Base-by-base conservation (phyloP, 352 stramenopile genomes). In the Pythium folliculosum region DNA sequence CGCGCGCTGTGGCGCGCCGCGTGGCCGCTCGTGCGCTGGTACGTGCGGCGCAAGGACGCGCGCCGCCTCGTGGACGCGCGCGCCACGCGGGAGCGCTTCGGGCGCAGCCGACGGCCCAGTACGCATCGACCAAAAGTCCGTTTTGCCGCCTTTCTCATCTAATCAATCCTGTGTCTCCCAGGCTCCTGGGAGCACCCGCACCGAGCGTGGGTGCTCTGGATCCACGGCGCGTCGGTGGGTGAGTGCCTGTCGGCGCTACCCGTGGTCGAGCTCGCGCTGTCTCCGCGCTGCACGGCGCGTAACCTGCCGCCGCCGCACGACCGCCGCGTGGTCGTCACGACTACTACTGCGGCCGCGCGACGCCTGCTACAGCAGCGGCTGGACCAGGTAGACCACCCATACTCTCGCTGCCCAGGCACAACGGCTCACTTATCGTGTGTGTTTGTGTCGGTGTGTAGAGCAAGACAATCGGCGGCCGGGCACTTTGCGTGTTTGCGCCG, bases 151-250 rank as follows among this genome's bases (percentile, higher is more conserved):
- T 32, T 32, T 32, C 27, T 32, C 27, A 32, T 2, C 27, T 32
- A 2, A 5, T 32, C 27, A 32, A 32, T 32, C 27, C 27, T 32
- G 27, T 32, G 27, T 32, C 27, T 2, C 27, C 32, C 52, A 69
- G 51, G 55, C 22, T 59, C 59, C 32, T 59, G 60, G 35, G 40
- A 71, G 35, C 10, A 32, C 10, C 19, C 32, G 50, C 5, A 32
- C 27, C 23, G 16, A 1, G n/a, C 35, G 14, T 65, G 47, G 60
- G 59, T 35, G 57, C 40, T 47, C 37, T 93, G 85, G 85, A 87
- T 93, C 69, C 85, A 93, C 55, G 81, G 81, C 17, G 85, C 85
- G 13, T 93, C 85, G 0, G 81, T 91, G 27, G 85, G 85, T 12
- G 85, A 93, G 66, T 91, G 81, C 60, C 64, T 93, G 32, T 91